Evolutionary conservation across 306 rosid genomes (phyloP).

Genomic region (Vicia faba): DNA sequence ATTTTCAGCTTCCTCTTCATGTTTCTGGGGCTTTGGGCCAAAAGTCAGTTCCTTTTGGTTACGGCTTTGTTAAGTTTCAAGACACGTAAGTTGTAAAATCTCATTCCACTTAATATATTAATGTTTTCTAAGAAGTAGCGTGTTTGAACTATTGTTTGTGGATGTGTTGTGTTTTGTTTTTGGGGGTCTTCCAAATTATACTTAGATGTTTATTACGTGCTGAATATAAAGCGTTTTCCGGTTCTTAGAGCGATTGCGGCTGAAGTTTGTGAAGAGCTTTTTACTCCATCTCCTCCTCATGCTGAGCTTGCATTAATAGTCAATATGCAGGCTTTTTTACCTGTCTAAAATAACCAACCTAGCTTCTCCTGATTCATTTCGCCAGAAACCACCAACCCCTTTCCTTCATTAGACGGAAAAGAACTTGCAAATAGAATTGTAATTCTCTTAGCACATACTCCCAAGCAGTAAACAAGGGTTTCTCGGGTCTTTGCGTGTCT

Average conservation of each 20-base stretch:
- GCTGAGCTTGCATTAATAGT: too few relatives aligned
- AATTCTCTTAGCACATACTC: constrained; percentile 67
- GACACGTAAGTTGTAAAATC: constrained; percentile 75
- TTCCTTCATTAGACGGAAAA: constrained; percentile 46
- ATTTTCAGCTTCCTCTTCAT: constrained; percentile 73
- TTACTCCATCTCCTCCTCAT: too few relatives aligned
- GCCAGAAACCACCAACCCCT: constrained; percentile 27
- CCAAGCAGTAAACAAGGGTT: constrained; percentile 70
- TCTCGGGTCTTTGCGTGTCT: constrained; percentile 83
- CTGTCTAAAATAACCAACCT: constrained; percentile 43
- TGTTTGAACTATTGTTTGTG: neutral
- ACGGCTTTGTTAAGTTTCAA: constrained; percentile 78
- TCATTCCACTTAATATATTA: neutral
- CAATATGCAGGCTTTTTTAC: too few relatives aligned
- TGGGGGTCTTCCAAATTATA: constrained; percentile 23
- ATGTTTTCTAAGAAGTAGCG: neutral
- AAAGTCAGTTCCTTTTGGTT: constrained; percentile 79
- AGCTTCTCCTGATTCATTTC: constrained; percentile 40
- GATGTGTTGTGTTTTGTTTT: neutral
- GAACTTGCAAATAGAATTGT: constrained; percentile 51
- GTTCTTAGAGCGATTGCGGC: too few relatives aligned
- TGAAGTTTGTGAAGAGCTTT: too few relatives aligned
- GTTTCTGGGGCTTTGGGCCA: constrained; percentile 70
- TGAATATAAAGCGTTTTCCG: too few relatives aligned
- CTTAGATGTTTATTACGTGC: too few relatives aligned